Conservation (phyloP, 495 filamentous ascomycete species). For the Daldinia grandis region DNA sequence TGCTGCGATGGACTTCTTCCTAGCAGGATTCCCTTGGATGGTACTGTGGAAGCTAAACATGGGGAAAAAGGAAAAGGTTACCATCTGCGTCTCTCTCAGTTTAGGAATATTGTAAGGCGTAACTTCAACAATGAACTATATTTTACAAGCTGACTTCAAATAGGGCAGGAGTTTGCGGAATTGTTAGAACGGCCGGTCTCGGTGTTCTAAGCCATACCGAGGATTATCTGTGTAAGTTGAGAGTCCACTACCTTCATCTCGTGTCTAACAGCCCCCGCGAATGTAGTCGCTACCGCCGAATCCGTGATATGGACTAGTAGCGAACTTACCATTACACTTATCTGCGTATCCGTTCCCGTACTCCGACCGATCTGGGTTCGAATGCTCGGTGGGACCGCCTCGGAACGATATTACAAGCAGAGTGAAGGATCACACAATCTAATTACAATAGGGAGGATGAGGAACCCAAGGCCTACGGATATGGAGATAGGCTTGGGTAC, state of each 20-base stretch:
- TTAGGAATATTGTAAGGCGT: slow-evolving; percentile 56
- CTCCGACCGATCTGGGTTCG: slow-evolving; percentile 29
- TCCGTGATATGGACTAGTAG: slow-evolving; percentile 30
- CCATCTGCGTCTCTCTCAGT: slow-evolving; percentile 58
- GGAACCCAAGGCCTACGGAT: background rate
- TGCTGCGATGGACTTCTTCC: slow-evolving; percentile 54
- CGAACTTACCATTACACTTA: slow-evolving; percentile 43
- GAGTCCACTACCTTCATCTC: too few relatives aligned
- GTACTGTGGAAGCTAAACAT: slow-evolving; percentile 61
- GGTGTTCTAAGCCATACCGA: slow-evolving; percentile 7
- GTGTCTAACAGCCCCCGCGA: background rate
- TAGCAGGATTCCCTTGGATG: slow-evolving; percentile 55
- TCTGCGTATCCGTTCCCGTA: slow-evolving; percentile 40
- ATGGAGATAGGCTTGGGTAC: slow-evolving; percentile 15
- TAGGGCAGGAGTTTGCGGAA: slow-evolving; percentile 25
- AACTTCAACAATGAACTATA: background rate
- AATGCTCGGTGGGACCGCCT: background rate
- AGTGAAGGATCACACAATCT: slow-evolving; percentile 13
- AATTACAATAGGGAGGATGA: slow-evolving; percentile 15
- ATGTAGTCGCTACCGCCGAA: slow-evolving; percentile 18
- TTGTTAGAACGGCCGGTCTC: slow-evolving; percentile 17
- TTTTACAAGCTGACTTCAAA: background rate
- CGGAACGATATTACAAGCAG: slow-evolving; percentile 15
- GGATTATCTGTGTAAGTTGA: slow-evolving; percentile 25
- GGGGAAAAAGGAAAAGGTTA: slow-evolving; percentile 54